These are phyloP conservation scores for Cucumis melo DNA, from an alignment of 306 rosid species.

Conservation along the genomic window DNA sequence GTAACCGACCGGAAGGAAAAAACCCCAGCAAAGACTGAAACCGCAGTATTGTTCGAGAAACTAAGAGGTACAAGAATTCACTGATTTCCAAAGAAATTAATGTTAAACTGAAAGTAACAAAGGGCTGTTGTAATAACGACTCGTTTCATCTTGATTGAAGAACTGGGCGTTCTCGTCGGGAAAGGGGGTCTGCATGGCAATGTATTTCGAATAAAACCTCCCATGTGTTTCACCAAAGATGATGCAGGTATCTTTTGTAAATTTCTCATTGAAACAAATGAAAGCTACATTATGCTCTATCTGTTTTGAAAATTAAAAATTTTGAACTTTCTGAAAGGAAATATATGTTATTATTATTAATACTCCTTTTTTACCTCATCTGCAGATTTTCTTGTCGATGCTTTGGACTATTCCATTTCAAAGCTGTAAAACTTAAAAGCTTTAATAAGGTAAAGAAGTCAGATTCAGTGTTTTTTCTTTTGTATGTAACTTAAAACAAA, in stretches of 20 bases:
- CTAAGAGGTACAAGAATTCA: constrained; percentile 44
- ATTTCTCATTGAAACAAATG: background rate
- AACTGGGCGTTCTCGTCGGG: constrained; percentile 70
- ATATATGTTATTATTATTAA: background rate
- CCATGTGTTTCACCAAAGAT: constrained; percentile 80
- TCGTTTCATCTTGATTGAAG: constrained; percentile 27
- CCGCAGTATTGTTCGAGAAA: constrained; percentile 56
- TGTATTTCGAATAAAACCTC: constrained; percentile 83
- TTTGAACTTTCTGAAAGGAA: background rate
- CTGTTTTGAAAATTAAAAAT: background rate
- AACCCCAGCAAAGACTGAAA: constrained; percentile 80
- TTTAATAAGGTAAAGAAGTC: background rate
- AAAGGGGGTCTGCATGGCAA: constrained; percentile 88
- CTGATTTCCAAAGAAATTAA: background rate
- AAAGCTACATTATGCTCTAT: background rate
- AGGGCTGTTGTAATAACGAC: constrained; percentile 7
- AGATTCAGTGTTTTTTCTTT: background rate
- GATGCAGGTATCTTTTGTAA: constrained; percentile 51
- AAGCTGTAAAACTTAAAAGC: constrained; percentile 31
- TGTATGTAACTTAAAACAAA: background rate
- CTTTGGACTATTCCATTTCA: constrained; percentile 61
- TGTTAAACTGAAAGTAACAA: background rate
- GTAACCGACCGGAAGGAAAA: constrained; percentile 49
- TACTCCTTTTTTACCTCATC: background rate
- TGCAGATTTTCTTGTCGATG: constrained; percentile 92